Conservation (phyloP, 2,329 filamentous ascomycete species). For the Aspergillus puulaauensis region DNA sequence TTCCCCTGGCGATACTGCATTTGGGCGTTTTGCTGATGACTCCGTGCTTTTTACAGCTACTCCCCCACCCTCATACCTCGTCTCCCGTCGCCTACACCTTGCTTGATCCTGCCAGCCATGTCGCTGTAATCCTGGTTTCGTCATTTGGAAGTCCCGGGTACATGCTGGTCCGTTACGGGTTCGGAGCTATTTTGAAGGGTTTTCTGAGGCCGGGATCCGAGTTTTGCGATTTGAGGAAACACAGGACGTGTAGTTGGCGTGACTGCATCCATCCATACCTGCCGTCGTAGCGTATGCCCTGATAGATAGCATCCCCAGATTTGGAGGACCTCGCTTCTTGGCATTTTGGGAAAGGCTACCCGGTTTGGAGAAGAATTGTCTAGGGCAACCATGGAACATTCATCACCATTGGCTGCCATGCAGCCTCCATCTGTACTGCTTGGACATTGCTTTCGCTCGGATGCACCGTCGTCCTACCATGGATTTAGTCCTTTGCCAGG, state of each 20-base stretch:
- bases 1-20: constrained; percentile 12
- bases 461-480: constrained; percentile 54
- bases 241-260: constrained; percentile 9
- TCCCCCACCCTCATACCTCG: constrained; percentile 13
- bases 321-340: constrained; percentile 8
- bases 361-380: not conserved
- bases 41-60: constrained; percentile 13
- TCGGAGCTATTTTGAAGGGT: constrained; percentile 14
- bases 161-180: constrained; percentile 23
- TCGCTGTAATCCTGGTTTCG: constrained; percentile 25
- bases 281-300: constrained; percentile 22
- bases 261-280: constrained; percentile 10
- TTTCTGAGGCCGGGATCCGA: constrained; percentile 12
- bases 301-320: constrained; percentile 16
- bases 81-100: constrained; percentile 10
- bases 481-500: constrained; percentile 54
- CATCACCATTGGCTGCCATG: constrained; percentile 91
- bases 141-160: constrained; percentile 18
- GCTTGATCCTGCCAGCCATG: constrained; percentile 24
- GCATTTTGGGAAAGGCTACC: not conserved
- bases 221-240: constrained; percentile 11
- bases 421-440: constrained; percentile 67
- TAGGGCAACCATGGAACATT: constrained; percentile 71
- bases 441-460: constrained; percentile 62
- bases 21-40: constrained; percentile 11